phyloP scores from a whole-genome alignment of 2,329 filamentous ascomycete species.

The Moelleriella libera region DNA sequence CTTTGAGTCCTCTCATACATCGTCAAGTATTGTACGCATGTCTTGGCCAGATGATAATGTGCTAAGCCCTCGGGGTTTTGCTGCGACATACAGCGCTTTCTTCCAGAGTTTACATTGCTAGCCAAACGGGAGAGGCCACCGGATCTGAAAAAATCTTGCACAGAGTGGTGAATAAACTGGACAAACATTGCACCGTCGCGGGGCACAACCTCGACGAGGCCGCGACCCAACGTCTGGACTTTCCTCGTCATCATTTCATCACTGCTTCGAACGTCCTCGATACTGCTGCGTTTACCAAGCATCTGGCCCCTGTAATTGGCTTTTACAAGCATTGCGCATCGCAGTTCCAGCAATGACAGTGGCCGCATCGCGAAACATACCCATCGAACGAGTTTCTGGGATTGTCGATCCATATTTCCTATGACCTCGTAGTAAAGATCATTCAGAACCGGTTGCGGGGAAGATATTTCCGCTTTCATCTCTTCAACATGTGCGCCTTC shows the following conservation, averaged over 20 bases:
- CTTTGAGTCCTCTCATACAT: neutral
- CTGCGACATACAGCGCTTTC: neutral
- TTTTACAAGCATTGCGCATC: neutral
- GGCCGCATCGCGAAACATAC: neutral
- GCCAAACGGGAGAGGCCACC: neutral
- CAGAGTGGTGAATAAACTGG: neutral
- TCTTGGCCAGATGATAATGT: neutral
- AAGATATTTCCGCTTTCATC: neutral
- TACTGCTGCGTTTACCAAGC: neutral
- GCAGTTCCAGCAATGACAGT: neutral
- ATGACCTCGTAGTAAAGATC: neutral
- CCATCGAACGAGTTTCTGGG: neutral
- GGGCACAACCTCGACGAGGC: neutral
- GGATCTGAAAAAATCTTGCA: neutral
- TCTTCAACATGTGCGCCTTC: neutral
- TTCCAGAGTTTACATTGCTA: no score
- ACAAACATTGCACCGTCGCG: neutral
- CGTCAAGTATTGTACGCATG: neutral
- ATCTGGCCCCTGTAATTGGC: neutral
- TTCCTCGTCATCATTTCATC: neutral
- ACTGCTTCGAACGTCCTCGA: neutral
- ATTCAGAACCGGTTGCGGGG: neutral
- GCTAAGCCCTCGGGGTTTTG: neutral
- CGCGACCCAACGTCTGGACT: neutral
- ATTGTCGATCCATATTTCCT: neutral